phyloP scores from a whole-genome alignment of 768 basidiomycete species.

The Kwoniella sp. region DNA sequence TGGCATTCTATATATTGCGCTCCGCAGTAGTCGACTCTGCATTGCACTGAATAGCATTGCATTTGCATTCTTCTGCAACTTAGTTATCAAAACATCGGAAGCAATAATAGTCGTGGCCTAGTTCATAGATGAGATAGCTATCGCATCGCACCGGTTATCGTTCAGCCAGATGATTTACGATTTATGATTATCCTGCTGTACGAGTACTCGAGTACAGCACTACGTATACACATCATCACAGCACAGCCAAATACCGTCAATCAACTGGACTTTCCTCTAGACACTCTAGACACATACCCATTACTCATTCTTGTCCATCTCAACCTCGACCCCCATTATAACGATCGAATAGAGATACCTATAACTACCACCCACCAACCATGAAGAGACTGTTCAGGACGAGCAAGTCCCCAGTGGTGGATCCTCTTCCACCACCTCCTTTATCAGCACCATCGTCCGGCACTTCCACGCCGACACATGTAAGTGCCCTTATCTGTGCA shows the following conservation, averaged over 20 bases:
- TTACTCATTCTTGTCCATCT: neutral
- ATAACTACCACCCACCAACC: neutral
- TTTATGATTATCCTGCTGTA: no score
- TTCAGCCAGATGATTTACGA: no score
- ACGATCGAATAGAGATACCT: no score
- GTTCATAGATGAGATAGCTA: neutral
- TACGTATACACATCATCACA: no score
- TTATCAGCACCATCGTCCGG: constrained; percentile 15
- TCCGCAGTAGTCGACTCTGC: no score
- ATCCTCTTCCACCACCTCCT: constrained; percentile 43
- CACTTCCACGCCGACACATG: constrained; percentile 17
- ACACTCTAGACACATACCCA: neutral
- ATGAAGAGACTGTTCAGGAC: constrained; percentile 50
- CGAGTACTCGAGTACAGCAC: no score
- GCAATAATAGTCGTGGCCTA: neutral
- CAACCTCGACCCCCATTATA: no score
- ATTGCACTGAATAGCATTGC: no score
- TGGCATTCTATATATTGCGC: no score
- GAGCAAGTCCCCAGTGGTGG: constrained; percentile 35
- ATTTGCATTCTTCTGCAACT: no score
- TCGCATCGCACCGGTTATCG: neutral
- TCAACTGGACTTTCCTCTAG: no score
- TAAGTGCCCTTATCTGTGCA: no score
- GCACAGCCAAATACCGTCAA: neutral
- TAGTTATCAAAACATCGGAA: neutral